These are phyloP conservation scores for Lignosus rhinocerotis DNA, from an alignment of 1,284 basidiomycete genomes.

Conservation along the genomic window DNA sequence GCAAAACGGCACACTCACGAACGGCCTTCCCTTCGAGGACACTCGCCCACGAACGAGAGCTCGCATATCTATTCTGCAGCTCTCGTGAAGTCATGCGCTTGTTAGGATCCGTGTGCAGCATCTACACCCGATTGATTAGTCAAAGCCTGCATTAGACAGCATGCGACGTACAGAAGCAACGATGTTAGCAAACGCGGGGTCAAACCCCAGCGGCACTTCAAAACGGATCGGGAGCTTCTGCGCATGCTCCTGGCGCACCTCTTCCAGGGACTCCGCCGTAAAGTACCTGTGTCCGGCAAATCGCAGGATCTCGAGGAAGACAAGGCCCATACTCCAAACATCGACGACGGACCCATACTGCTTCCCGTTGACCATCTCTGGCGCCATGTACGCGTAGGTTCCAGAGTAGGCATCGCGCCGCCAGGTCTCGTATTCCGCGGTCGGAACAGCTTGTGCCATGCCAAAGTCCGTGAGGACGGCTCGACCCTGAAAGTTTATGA, in stretches of 20 bases:
- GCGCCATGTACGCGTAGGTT: constrained; percentile 71
- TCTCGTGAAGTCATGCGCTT: constrained; percentile 1
- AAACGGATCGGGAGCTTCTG: neutral
- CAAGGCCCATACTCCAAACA: constrained; percentile 14
- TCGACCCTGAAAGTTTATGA: constrained; percentile 60
- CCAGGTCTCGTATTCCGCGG: neutral
- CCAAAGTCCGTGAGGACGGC: constrained; percentile 49
- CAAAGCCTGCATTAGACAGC: neutral
- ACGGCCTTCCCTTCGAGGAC: neutral
- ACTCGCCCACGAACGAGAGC: neutral
- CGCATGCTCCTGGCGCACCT: neutral
- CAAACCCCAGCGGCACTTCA: neutral
- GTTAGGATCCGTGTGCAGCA: constrained; percentile 1
- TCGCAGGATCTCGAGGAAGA: constrained; percentile 14
- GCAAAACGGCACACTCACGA: neutral
- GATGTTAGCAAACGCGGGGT: neutral
- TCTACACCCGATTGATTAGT: neutral
- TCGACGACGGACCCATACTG: constrained; percentile 4
- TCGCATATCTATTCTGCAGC: constrained; percentile 4
- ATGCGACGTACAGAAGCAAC: neutral
- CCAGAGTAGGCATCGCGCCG: constrained; percentile 42
- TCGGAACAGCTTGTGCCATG: constrained; percentile 1
- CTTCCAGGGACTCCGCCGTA: neutral
- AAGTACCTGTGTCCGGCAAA: neutral
- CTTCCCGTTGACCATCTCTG: constrained; percentile 50